Conservation (phyloP, 768 basidiomycete species). For the Suillus lakei region DNA sequence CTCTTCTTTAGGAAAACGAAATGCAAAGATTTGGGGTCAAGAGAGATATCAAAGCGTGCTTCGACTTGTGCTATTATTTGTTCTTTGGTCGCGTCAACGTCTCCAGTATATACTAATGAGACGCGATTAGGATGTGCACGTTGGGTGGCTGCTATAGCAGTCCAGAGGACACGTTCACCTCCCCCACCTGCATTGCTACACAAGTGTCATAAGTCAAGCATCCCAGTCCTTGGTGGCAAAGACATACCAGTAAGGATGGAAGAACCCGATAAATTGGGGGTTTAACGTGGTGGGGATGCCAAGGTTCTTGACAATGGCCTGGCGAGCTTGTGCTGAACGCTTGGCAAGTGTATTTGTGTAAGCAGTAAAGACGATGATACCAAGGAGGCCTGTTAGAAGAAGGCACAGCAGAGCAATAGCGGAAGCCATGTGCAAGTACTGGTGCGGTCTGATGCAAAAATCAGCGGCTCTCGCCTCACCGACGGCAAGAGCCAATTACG, state of each 20-base stretch:
- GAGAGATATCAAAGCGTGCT: constrained; percentile 80
- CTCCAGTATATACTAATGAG: constrained; percentile 89
- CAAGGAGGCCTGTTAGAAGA: constrained; percentile 15
- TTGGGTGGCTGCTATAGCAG: constrained; percentile 81
- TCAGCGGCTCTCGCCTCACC: not conserved
- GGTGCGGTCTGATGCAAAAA: not conserved
- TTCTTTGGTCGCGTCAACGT: constrained; percentile 77
- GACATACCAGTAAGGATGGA: constrained; percentile 94
- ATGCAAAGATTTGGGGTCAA: constrained; percentile 67
- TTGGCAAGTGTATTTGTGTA: constrained; percentile 29
- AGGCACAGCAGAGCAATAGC: constrained; percentile 19
- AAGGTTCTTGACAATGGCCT: constrained; percentile 25
- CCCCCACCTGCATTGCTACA: constrained; percentile 93
- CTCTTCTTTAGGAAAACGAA: constrained; percentile 84
- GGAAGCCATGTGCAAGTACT: not conserved
- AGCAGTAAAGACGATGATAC: constrained; percentile 23
- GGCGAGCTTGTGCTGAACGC: constrained; percentile 25
- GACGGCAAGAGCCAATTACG: not conserved
- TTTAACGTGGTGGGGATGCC: constrained; percentile 9
- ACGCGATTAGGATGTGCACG: constrained; percentile 65
- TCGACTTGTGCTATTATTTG: constrained; percentile 83
- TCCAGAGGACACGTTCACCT: constrained; percentile 95
- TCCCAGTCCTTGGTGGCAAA: not conserved
- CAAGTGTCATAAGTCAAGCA: constrained; percentile 39
- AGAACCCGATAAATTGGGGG: constrained; percentile 72